A percentile compares a stretch with the other conserved stretches of the same genome.
Conservation (phyloP, 441 rosid genomes). For the Hura crepitans region DNA sequence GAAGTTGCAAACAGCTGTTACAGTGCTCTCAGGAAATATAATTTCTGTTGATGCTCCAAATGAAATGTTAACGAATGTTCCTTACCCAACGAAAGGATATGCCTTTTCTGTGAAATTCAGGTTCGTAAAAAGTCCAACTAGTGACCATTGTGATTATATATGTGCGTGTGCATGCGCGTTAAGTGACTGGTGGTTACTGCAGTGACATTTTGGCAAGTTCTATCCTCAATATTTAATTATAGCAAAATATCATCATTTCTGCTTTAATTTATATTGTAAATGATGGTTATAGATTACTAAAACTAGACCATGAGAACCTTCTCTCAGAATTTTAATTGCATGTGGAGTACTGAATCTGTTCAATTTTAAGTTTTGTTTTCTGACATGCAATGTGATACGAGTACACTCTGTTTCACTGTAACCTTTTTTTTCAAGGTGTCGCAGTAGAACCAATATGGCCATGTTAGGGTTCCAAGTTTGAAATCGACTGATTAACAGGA, state of each 20-base stretch:
- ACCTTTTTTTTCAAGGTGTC: neutral
- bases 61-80: constrained; percentile 73
- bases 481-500: neutral
- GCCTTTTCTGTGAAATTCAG: constrained; percentile 71
- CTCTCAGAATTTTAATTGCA: neutral
- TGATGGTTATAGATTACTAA: neutral
- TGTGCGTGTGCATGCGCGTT: neutral
- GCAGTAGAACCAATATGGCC: neutral
- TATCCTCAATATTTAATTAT: neutral
- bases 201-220: neutral
- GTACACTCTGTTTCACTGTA: neutral
- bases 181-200: neutral
- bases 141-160: constrained; percentile 5
- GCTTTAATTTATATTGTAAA: neutral
- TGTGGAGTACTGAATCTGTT: constrained; percentile 4
- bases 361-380: constrained; percentile 1
- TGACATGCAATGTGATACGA: neutral
- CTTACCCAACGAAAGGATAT: constrained; percentile 73
- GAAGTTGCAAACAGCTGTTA: constrained; percentile 63
- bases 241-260: neutral
- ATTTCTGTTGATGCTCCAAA: constrained; percentile 65
- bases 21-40: constrained; percentile 54
- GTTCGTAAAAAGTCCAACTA: constrained; percentile 39
- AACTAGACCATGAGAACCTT: neutral
- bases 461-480: too few relatives aligned